Evolutionary conservation across 306 rosid genomes (phyloP), one percentile per base, ranked within the genome.

Genomic region (Bauhinia variegata): DNA sequence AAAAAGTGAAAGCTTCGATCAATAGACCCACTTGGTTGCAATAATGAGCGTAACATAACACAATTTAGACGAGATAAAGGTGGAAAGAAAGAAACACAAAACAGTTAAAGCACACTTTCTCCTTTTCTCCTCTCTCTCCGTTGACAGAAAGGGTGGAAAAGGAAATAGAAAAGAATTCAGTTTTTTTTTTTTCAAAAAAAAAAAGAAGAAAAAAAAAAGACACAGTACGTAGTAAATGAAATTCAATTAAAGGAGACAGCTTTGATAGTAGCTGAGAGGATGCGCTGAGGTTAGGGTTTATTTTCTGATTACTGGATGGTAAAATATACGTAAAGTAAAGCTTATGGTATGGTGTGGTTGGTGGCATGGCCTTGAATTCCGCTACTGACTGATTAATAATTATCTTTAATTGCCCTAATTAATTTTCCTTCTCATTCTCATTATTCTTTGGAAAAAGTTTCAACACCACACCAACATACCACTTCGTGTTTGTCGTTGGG

Each of bases 401-500:
- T 30, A 61, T 42, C 23, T 43, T 61, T 61, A 11, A 12, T 34
- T 47, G 12, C 19, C 55, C 19, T 10, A n/a, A n/a, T n/a, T 8
- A 33, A 28, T 56, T 68, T 16, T 30, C 17, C 30, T 37, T 30
- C 74, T 31, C 28, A 42, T 44, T 23, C 12, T 30, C 16, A 16
- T 62, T 43, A 41, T 41, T 41, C 47, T 11, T 41, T 11, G 1
- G 13, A 41, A 10, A 0, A 9, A 41, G 1, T 41, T 41, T 41
- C 12, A 41, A 41, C 2, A 41, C 11, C 28, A 7, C 13, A 30
- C n/a, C 51, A 46, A 5, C 16, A 30, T 8, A 51, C 52, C 63
- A 72, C 76, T 78, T 62, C 72, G 16, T 33, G 46, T 54, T 55
- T 74, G 72, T 67, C 75, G 75, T 61, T 34, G 32, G 15, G 46